Conservation (phyloP, 495 filamentous ascomycete genomes). For the Penicillium robsamsonii region DNA sequence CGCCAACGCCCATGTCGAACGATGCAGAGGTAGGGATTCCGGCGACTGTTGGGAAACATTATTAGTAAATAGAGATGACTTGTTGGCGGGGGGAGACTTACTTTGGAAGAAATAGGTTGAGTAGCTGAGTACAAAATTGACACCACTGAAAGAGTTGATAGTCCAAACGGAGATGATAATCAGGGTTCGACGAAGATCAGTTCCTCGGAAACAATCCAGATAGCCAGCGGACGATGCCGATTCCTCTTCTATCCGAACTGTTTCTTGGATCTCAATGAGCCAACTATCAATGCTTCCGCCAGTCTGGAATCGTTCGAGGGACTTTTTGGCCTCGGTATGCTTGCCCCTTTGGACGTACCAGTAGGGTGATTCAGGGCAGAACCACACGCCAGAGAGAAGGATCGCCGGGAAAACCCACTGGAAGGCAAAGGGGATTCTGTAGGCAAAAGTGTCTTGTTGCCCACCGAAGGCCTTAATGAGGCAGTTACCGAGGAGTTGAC, state of each 20-base stretch:
- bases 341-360: conserved; percentile 44
- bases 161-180: conserved; percentile 42
- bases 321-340: conserved; percentile 33
- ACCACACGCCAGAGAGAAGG: conserved; percentile 34
- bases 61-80: background rate
- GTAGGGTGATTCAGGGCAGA: conserved; percentile 45
- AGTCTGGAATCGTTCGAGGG: conserved; percentile 34
- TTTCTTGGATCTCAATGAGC: conserved; percentile 26
- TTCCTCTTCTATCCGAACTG: conserved; percentile 33
- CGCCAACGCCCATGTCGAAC: conserved; percentile 14
- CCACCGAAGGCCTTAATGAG: conserved; percentile 35
- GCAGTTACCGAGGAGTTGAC: conserved; percentile 37
- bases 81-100: background rate
- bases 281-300: conserved; percentile 13
- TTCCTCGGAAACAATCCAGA: conserved; percentile 43
- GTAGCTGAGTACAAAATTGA: conserved; percentile 14
- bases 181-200: conserved; percentile 43
- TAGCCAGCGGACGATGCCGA: conserved; percentile 30
- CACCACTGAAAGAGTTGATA: conserved; percentile 15
- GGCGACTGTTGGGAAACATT: conserved; percentile 1
- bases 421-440: conserved; percentile 30
- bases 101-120: conserved; percentile 15
- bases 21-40: conserved; percentile 12
- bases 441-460: conserved; percentile 32
- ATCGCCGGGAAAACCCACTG: conserved; percentile 31